Evolutionary conservation across 768 basidiomycete genomes (phyloP).

Genomic region (Terana coerulea): DNA sequence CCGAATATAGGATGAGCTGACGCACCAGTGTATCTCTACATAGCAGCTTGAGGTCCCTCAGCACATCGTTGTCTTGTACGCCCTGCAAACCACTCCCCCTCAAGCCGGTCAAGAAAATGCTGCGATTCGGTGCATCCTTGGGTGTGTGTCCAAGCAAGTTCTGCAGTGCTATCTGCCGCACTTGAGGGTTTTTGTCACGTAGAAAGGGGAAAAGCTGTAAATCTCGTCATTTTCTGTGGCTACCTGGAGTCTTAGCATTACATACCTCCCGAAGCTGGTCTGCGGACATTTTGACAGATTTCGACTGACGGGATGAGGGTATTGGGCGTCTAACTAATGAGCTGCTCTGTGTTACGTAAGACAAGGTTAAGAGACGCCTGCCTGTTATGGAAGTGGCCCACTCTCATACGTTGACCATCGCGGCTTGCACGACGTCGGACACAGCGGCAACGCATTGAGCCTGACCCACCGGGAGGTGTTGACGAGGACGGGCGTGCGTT

Average conservation of each 20-base stretch:
- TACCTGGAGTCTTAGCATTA: background rate
- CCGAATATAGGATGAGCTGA: too few relatives aligned
- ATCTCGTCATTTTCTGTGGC: background rate
- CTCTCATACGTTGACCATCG: slow-evolving; percentile 1
- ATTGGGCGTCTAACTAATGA: slow-evolving; percentile 1
- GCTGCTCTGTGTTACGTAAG: slow-evolving; percentile 6
- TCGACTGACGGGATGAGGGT: background rate
- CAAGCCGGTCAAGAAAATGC: slow-evolving; percentile 69
- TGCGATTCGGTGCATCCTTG: slow-evolving; percentile 63
- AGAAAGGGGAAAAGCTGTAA: slow-evolving; percentile 78
- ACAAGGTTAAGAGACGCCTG: background rate
- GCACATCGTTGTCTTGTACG: slow-evolving; percentile 58
- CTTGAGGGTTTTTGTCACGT: slow-evolving; percentile 82
- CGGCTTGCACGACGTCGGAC: slow-evolving; percentile 6
- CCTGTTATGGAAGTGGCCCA: background rate
- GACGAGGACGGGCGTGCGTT: too few relatives aligned
- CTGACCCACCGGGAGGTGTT: too few relatives aligned
- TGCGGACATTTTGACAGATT: slow-evolving; percentile 8
- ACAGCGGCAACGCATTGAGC: background rate
- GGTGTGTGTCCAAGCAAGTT: slow-evolving; percentile 81
- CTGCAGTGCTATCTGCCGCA: slow-evolving; percentile 79
- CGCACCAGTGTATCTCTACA: slow-evolving; percentile 85
- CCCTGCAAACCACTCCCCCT: slow-evolving; percentile 54
- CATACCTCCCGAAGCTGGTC: slow-evolving; percentile 35
- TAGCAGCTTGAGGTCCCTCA: slow-evolving; percentile 79